Evolutionary conservation across 768 basidiomycete genomes (phyloP), one percentile per base, ranked within the genome.

Genomic region (Auricularia heimuer): DNA sequence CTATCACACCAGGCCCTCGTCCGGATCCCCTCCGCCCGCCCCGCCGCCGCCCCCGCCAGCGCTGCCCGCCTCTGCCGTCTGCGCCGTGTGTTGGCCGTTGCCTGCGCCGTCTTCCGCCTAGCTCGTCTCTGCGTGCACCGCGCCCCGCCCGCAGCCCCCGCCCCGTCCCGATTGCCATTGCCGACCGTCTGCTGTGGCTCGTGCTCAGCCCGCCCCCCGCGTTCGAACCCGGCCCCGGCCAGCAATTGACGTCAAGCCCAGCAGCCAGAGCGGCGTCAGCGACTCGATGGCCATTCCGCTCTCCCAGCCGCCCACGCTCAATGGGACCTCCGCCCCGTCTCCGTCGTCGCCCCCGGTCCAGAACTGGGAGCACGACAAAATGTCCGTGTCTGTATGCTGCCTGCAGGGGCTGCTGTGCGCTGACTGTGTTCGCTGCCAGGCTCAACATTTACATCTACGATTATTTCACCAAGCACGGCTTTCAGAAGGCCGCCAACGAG

Each of bases 401-500:
- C 7, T 10, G 54, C 54, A 18, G 29, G 11, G 29, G 12, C 14
- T 21, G 11, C 54, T 56, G 14, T 10, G 54, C 54, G 29, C 29
- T 56, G 44, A 45, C 1, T 21, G 34, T 12, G 54, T 56, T 63
- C 62, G 54, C 14, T 36, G 35, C 29, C 75, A 92, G 90, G 90
- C 92, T 92, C 75, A 91, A 92, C 76, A 90, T 92, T 72, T 92
- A 92, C 76, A 92, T 92, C 69, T 82, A 88, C 72, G 90, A 92
- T 77, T 92, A 92, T 71, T 92, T 90, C 76, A 76, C 72, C 71
- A 92, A 92, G 75, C 86, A 89, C 63, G 90, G 90, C 63, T 92
- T 85, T 69, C 77, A 74, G 70, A 89, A 86, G 72, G 90, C 90
- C 1, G 89, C 89, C 11, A 77, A 74, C 39, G 84, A 90, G 70